phyloP scores from a whole-genome alignment of 176 grass and related monocot species.

The Triticum timopheevii region DNA sequence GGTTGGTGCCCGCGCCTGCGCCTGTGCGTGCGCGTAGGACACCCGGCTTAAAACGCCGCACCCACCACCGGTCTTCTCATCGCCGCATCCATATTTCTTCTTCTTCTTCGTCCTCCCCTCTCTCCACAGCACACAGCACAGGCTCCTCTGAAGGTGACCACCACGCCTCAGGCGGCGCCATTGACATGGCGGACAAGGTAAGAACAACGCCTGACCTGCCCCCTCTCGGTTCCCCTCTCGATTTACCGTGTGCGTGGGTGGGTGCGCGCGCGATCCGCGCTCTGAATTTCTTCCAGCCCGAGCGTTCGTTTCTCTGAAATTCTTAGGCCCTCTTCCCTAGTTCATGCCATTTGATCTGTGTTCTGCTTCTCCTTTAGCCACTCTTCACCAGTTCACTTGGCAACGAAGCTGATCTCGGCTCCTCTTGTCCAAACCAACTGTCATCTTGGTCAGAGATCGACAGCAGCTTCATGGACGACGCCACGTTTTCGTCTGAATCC shows the following conservation, averaged over 20 bases:
- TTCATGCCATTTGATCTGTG: not conserved
- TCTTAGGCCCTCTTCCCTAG: not conserved
- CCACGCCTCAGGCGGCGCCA: not conserved
- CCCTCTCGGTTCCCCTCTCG: not conserved
- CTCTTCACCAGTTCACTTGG: not conserved
- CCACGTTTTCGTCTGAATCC: not conserved
- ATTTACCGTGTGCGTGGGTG: not conserved
- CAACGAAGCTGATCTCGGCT: not conserved
- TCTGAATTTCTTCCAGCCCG: not conserved
- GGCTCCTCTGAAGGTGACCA: not conserved
- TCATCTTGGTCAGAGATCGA: not conserved
- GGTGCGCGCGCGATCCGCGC: not conserved
- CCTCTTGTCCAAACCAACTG: not conserved
- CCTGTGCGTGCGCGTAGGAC: not conserved
- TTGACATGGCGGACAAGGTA: constrained; percentile 74
- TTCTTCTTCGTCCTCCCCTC: not conserved
- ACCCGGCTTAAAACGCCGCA: constrained; percentile 33
- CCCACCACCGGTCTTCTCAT: constrained; percentile 13
- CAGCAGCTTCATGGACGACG: not conserved
- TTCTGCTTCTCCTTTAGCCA: not conserved
- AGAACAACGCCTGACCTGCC: not conserved
- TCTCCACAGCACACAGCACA: not conserved
- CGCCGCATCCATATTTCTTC: not conserved
- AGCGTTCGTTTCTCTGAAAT: not conserved
- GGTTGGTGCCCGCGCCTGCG: constrained; percentile 14